phyloP scores from a whole-genome alignment of 306 rosid genomes.

The Vachellia pachyceras region DNA sequence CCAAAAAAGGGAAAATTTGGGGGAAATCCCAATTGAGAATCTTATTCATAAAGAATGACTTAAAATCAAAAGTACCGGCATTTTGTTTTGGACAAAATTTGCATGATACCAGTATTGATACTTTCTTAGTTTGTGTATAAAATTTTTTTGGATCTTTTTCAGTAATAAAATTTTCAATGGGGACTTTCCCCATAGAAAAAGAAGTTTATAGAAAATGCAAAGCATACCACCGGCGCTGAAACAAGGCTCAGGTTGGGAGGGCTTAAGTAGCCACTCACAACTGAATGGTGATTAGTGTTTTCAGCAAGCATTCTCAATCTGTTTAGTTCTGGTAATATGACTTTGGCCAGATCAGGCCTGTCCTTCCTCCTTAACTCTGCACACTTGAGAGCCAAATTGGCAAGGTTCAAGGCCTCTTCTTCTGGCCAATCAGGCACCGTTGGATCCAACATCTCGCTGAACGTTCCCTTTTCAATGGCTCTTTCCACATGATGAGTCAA shows the following conservation, averaged over 20 bases:
- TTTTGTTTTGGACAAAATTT: too few species aligned
- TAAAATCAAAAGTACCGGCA: too few species aligned
- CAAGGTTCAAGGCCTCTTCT: conserved; percentile 65
- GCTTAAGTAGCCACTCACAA: conserved; percentile 14
- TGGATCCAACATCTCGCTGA: conserved; percentile 69
- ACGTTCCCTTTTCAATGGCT: conserved; percentile 69
- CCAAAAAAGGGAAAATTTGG: too few species aligned
- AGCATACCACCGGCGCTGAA: conserved; percentile 66
- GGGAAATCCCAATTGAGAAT: too few species aligned
- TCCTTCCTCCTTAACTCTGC: conserved; percentile 83
- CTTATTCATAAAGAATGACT: too few species aligned
- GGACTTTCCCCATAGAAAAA: too few species aligned
- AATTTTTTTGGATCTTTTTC: too few species aligned
- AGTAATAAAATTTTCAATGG: too few species aligned
- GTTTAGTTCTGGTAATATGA: conserved; percentile 70
- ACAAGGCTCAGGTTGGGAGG: conserved; percentile 49
- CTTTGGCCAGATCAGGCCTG: conserved; percentile 82
- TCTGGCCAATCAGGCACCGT: conserved; percentile 79
- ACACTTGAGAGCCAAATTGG: conserved; percentile 71
- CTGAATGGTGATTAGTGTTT: conserved; percentile 28
- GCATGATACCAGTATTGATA: too few species aligned
- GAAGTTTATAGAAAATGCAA: not conserved
- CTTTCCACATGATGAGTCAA: conserved; percentile 75
- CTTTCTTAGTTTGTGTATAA: too few species aligned
- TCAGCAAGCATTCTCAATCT: conserved; percentile 70